These are phyloP conservation scores for Barnettozyma pratensis DNA, from an alignment of 805 yeast species.

Conservation along the genomic window DNA sequence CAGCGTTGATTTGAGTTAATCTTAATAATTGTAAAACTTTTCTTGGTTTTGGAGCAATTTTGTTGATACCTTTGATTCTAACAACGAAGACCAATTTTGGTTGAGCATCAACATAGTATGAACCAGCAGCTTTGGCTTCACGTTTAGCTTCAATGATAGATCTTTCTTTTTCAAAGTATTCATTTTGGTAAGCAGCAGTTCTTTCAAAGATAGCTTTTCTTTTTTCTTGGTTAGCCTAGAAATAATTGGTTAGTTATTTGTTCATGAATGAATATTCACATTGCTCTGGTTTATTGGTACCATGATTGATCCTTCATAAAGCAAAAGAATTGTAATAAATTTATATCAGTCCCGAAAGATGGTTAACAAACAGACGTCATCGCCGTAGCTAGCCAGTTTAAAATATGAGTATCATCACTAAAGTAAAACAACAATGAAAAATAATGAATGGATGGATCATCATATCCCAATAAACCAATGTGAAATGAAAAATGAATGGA, in stretches of 20 bases:
- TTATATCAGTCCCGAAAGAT: slow-evolving; percentile 69
- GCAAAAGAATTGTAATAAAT: no score
- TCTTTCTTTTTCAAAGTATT: slow-evolving; percentile 90
- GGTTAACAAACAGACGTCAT: slow-evolving; percentile 71
- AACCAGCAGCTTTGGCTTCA: slow-evolving; percentile 90
- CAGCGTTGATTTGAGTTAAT: slow-evolving; percentile 90
- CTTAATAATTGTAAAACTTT: slow-evolving; percentile 93
- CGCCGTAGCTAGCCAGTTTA: slow-evolving; percentile 60
- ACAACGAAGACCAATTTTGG: slow-evolving; percentile 90
- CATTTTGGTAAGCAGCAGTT: slow-evolving; percentile 95
- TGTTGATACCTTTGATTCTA: slow-evolving; percentile 99
- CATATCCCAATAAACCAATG: not conserved
- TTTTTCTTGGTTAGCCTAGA: slow-evolving; percentile 45
- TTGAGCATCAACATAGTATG: slow-evolving; percentile 94
- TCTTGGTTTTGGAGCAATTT: slow-evolving; percentile 99
- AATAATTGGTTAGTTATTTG: not conserved
- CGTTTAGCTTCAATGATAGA: slow-evolving; percentile 83
- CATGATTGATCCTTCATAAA: no score
- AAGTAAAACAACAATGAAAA: not conserved
- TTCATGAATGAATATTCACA: not conserved
- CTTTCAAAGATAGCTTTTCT: slow-evolving; percentile 80
- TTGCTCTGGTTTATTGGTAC: not conserved
- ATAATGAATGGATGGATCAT: no score
- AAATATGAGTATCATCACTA: slow-evolving; percentile 47
- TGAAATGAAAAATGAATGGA: not conserved